Percentiles rank a stretch among this genome's conserved stretches.
These are phyloP conservation scores for Scutellaria baicalensis DNA, from an alignment of 257 asterid genomes.

Conservation along the genomic window DNA sequence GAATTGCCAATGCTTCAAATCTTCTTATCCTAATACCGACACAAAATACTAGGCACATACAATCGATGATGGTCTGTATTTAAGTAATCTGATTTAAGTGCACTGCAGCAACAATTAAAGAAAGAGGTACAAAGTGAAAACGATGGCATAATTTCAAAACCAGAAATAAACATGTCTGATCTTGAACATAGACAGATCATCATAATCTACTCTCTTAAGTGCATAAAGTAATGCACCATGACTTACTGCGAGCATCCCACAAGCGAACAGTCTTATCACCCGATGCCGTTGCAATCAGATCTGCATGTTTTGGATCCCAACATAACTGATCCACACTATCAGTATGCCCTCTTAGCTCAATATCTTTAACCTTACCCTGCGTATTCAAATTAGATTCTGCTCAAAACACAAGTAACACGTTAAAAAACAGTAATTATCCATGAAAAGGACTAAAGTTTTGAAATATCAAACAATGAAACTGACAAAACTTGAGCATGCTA, in stretches of 20 bases:
- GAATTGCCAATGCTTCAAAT: neutral
- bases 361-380: constrained; percentile 89
- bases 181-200: neutral
- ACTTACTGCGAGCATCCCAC: constrained; percentile 99
- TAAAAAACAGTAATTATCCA: neutral
- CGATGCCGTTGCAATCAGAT: constrained; percentile 95
- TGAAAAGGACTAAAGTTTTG: neutral
- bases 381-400: neutral
- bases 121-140: neutral
- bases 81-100: neutral
- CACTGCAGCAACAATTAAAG: neutral
- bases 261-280: constrained; percentile 97
- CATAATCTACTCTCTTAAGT: neutral
- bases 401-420: neutral
- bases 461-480: neutral
- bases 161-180: neutral
- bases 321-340: constrained; percentile 99
- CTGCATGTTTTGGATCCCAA: constrained; percentile 99
- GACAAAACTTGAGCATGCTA: neutral
- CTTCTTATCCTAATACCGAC: neutral
- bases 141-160: neutral
- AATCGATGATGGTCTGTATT: neutral
- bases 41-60: neutral
- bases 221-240: neutral
- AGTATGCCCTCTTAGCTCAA: constrained; percentile 86